Evolutionary conservation across 306 rosid genomes (phyloP), one percentile per base, ranked within the genome.

Genomic region (Cicer judaicum): DNA sequence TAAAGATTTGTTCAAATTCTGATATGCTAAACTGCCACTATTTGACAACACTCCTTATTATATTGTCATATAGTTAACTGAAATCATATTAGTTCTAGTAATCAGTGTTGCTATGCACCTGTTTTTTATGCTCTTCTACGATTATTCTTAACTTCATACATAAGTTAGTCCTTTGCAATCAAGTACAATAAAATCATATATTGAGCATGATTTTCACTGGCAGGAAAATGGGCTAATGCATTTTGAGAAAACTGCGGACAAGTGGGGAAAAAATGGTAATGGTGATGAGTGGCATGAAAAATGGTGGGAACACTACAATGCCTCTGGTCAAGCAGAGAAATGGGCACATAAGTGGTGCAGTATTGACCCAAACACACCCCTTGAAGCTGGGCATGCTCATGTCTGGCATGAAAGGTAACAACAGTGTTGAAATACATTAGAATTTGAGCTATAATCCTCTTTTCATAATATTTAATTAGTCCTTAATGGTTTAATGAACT

Each of bases 301-400:
- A 83, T 95, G 99, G 99, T 85, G 82, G 84, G 99, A 95, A 65
- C 89, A 84, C 46, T 89, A 95, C 76, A 55, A 78, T 84, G 93
- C 89, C 12, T 75, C 89, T 43, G 99, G 97, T 59, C 86, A 90
- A 82, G 81, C 93, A 13, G 99, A 95, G 78, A 95, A 95, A 78
- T 89, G 88, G 93, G 99, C 99, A 5, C 84, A 95, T 79, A 95
- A 95, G 85, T 95, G 99, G 99, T 95, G 99, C 81, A 89, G 87
- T 65, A 90, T 95, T 75, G 98, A 95, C 67, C 98, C 98, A 53
- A 85, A 75, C 84, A 89, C 96, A 16, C 87, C 81, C 8, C 85
- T 95, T 13, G 97, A 92, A 39, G 84, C 87, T 50, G 99, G 99
- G 15, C 99, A 95, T 61, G 98, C 99, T 82, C 99, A 95, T 80